Evolutionary conservation across 139 green algal species (phyloP), one percentile per base, ranked within the genome.

Genomic region (Micromonas commoda): DNA sequence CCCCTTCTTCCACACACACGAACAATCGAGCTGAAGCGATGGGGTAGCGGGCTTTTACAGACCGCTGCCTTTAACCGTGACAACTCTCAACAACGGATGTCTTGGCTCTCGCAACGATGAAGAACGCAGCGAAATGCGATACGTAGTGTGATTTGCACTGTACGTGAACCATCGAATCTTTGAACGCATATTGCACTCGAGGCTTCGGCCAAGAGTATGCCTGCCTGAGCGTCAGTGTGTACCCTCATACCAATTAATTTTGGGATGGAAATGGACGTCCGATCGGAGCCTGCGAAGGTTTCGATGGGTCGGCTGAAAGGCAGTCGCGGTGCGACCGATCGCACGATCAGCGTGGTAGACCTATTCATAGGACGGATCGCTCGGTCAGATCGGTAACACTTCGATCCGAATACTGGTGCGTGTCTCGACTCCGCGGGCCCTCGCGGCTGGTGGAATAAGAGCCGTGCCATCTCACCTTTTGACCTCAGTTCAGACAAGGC

Each of bases 51-150:
- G 16, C 45, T 57, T 57, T 57, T 57, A 57, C 45, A 57, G 45
- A 57, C 45, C 45, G 45, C 9, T 57, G 45, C 45, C 34, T 34
- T 75, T 75, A 87, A 76, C 67, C 80, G 80, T 86, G 79, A 91
- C 87, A 92, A 92, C 88, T 91, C 89, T 92, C 88, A 93, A 91
- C 88, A 92, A 92, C 85, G 87, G 86, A 90, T 91, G 88, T 90
- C 88, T 92, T 90, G 89, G 85, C 88, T 95, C 87, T 86, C 82
- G 84, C 86, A 92, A 90, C 87, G 90, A 96, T 94, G 91, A 96
- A 96, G 91, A 93, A 93, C 91, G 91, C 90, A 93, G 91, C 90
- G 90, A 94, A 94, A 92, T 95, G 89, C 90, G 91, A 95, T 93
- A 95, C 87, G 86, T 94, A 93, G 85, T 92, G 90, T 91, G 89